Evolutionary conservation across 805 yeast genomes (phyloP).

Genomic region (Ogataea thermomethanolica): DNA sequence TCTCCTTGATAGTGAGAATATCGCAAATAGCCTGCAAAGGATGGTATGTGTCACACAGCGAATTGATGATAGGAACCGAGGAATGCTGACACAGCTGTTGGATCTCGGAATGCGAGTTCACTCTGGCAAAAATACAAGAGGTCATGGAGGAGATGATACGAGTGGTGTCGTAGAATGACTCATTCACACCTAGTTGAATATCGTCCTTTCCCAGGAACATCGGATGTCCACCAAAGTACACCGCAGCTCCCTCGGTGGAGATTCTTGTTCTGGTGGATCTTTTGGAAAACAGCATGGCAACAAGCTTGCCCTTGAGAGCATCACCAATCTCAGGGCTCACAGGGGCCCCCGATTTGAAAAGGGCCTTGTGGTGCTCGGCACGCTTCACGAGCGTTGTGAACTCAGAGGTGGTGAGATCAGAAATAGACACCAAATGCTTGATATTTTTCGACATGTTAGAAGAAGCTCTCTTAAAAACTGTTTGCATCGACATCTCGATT

Average conservation of each 20-base stretch:
- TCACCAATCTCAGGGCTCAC: conserved; percentile 37
- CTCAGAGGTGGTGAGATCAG: conserved; percentile 72
- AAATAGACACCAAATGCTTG: conserved; percentile 79
- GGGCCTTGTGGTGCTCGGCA: conserved; percentile 64
- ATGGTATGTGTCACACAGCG: conserved; percentile 88
- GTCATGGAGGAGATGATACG: conserved; percentile 93
- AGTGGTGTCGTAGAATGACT: conserved; percentile 83
- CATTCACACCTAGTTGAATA: conserved; percentile 95
- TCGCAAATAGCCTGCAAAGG: conserved; percentile 96
- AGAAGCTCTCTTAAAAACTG: conserved; percentile 29
- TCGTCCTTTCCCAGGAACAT: conserved; percentile 96
- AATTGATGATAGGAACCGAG: conserved; percentile 86
- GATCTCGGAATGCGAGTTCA: conserved; percentile 79
- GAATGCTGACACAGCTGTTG: conserved; percentile 74
- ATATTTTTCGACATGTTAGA: conserved; percentile 28
- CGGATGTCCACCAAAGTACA: conserved; percentile 91
- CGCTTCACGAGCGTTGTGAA: conserved; percentile 66
- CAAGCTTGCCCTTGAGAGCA: conserved; percentile 72
- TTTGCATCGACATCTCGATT: conserved; percentile 5
- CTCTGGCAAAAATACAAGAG: conserved; percentile 96
- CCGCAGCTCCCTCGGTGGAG: conserved; percentile 90
- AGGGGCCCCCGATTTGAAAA: conserved; percentile 53
- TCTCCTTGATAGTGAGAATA: conserved; percentile 78
- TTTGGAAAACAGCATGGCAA: conserved; percentile 81
- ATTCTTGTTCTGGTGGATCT: conserved; percentile 95